Evolutionary conservation across 176 grass and related monocot genomes (phyloP), one percentile per base, ranked within the genome.

Genomic region (Ananas comosus): DNA sequence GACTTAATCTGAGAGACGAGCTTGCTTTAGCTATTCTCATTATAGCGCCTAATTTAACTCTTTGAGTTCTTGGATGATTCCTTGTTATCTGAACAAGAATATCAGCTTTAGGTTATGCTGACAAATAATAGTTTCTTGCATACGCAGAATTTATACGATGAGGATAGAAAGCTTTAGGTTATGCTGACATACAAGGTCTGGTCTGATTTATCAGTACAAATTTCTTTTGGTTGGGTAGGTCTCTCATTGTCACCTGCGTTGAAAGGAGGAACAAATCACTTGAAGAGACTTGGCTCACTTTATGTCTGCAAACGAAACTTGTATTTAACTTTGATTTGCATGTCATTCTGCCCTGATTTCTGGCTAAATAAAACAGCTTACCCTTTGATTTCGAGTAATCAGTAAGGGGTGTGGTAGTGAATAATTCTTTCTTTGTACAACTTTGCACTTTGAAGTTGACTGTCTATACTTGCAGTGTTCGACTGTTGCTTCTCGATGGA

Each of bases 401-500:
- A 59, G n/a, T 59, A 21, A 59, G 14, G 19, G 9, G 16, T 59
- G 2, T 7, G 19, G 54, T 13, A 59, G 10, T 17, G 19, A 17
- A 59, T 3, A 17, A 16, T 17, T 59, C 13, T 59, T 17, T 59
- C 13, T 16, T 33, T 66, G 12, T 48, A 28, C 13, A 66, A 66
- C 7, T 14, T 66, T 33, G 33, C 42, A 13, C 14, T 1, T 0
- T 29, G 13, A 52, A 71, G 33, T 28, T 14, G 21, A 56, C 27
- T 58, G 54, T 64, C 49, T 22, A 70, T 70, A 12, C 51, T 83
- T 85, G 52, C 80, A 97, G 89, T 97, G 48, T 97, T 97, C 72
- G 89, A 97, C 76, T 92, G 86, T 67, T 92, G 93, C 76, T 97
- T 97, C 78, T 92, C 93, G 3, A 83, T 82, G 59, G 83, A 87